phyloP scores from a whole-genome alignment of 2,329 filamentous ascomycete genomes.

The Ascosphaera pollenicola region DNA sequence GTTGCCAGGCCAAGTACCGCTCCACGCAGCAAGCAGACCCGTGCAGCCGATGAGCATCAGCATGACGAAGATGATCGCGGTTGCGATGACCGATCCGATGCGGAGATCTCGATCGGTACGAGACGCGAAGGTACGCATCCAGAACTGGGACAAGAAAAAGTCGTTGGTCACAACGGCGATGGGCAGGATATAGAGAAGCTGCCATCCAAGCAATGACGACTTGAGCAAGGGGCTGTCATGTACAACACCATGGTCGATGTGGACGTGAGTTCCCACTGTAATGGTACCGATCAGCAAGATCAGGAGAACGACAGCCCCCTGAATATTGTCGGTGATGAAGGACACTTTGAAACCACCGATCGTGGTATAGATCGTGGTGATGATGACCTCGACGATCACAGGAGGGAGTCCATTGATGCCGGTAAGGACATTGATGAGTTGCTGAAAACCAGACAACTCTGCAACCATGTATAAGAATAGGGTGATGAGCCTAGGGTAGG shows the following conservation, averaged over 20 bases:
- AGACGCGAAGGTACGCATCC: constrained; percentile 65
- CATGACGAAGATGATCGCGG: constrained; percentile 41
- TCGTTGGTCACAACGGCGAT: constrained; percentile 65
- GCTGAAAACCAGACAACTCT: constrained; percentile 59
- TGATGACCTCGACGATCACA: constrained; percentile 52
- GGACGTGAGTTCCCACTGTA: constrained; percentile 51
- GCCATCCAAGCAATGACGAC: constrained; percentile 53
- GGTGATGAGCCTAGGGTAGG: constrained; percentile 35
- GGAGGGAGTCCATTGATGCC: constrained; percentile 52
- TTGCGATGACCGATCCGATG: constrained; percentile 50
- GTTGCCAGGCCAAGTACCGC: constrained; percentile 45
- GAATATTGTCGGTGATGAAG: constrained; percentile 64
- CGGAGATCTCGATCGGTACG: constrained; percentile 56
- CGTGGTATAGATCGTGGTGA: constrained; percentile 69
- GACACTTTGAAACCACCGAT: constrained; percentile 67
- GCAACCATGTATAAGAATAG: constrained; percentile 76
- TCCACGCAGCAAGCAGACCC: constrained; percentile 59
- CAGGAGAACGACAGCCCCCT: constrained; percentile 54
- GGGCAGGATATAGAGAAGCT: constrained; percentile 65
- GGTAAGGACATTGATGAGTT: constrained; percentile 53
- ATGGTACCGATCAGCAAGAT: constrained; percentile 58
- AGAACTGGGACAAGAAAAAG: constrained; percentile 69
- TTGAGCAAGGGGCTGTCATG: constrained; percentile 47
- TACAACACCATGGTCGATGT: constrained; percentile 48
- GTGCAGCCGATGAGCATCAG: constrained; percentile 50